phyloP scores from a whole-genome alignment of 208 protist genomes.

The Porcisia hertigi region DNA sequence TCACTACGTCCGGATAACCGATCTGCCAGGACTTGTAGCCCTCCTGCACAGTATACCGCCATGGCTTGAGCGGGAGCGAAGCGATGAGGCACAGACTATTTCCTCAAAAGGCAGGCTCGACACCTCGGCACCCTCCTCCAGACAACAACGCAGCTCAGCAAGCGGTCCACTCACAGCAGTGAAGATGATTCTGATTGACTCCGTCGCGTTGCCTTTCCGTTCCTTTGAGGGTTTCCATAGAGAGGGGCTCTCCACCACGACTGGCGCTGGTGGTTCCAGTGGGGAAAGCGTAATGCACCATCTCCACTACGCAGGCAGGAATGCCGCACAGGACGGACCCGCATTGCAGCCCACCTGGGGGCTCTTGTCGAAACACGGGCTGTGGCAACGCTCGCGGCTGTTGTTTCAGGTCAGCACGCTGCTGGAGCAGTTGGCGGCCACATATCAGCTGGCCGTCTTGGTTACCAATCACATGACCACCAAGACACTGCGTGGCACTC shows the following conservation, averaged over 20 bases:
- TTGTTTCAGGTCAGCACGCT: slow-evolving; percentile 60
- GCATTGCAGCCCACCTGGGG: neutral
- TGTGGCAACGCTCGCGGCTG: slow-evolving; percentile 58
- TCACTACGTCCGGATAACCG: slow-evolving; percentile 66
- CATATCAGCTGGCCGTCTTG: slow-evolving; percentile 54
- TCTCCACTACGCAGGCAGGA: no score
- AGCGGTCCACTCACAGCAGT: neutral
- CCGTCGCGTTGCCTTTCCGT: slow-evolving; percentile 86
- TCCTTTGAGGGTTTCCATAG: slow-evolving; percentile 19
- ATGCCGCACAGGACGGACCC: neutral
- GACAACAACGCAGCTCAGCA: neutral
- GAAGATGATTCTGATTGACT: slow-evolving; percentile 85
- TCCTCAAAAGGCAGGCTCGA: neutral
- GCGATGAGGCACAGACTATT: neutral
- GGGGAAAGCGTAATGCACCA: neutral
- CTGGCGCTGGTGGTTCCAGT: neutral
- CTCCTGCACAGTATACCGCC: slow-evolving; percentile 42
- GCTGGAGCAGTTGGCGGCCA: slow-evolving; percentile 50
- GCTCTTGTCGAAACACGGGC: slow-evolving; percentile 7
- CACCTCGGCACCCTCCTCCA: neutral
- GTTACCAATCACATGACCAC: slow-evolving; percentile 91
- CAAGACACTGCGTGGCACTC: slow-evolving; percentile 9
- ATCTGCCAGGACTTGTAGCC: slow-evolving; percentile 57
- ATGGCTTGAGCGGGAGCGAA: slow-evolving; percentile 6
- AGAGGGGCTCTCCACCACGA: neutral